Percentiles rank a stretch among this genome's conserved stretches.
phyloP scores from a whole-genome alignment of 1,284 basidiomycete genomes.

The Acaromyces ingoldii region DNA sequence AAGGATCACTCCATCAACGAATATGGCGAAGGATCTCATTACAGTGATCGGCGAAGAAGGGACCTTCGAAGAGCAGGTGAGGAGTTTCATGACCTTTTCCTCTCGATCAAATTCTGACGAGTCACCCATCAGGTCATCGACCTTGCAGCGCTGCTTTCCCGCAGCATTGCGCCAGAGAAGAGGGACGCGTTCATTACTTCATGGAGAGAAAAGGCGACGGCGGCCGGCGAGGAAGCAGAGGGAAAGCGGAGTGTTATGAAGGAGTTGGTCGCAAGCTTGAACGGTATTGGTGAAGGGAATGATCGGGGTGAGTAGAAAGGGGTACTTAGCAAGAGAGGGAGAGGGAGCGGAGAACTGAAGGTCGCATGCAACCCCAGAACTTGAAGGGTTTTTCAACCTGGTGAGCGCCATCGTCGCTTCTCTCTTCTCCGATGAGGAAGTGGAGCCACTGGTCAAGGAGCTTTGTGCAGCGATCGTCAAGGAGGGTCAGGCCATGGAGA shows the following conservation, averaged over 20 bases:
- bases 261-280: constrained; percentile 29
- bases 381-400: constrained; percentile 48
- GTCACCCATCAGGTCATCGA: constrained; percentile 22
- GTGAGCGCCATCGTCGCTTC: constrained; percentile 31
- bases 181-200: constrained; percentile 40
- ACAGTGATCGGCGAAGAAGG: constrained; percentile 41
- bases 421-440: constrained; percentile 9
- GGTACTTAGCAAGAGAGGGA: too few species aligned
- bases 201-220: constrained; percentile 19
- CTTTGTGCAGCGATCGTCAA: constrained; percentile 19
- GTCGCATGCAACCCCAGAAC: constrained; percentile 12
- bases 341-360: background rate
- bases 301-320: constrained; percentile 27
- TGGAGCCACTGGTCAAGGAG: constrained; percentile 16
- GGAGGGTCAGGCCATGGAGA: constrained; percentile 14
- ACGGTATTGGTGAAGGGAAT: constrained; percentile 31
- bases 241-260: constrained; percentile 7
- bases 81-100: background rate
- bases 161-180: constrained; percentile 32
- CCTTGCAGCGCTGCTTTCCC: constrained; percentile 36
- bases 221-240: constrained; percentile 22
- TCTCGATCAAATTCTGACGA: background rate
- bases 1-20: constrained; percentile 3
- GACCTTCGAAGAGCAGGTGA: constrained; percentile 41
- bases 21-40: constrained; percentile 41